Base-by-base conservation (phyloP, 495 filamentous ascomycete genomes). In the Choiromyces venosus region DNA sequence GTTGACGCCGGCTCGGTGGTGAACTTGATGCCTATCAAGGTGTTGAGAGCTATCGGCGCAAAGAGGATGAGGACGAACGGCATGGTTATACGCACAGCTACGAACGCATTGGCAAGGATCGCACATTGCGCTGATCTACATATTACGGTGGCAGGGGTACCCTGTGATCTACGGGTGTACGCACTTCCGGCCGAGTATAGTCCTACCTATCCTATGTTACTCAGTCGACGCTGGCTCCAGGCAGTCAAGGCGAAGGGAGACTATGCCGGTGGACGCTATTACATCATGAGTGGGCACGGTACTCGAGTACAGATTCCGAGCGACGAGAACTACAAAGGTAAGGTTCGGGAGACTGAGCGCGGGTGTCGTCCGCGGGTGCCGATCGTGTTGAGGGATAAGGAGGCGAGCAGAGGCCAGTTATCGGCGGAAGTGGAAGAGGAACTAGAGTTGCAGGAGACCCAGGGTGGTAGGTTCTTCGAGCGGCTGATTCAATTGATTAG, bases 1-100 rank as follows among this genome's bases (percentile, higher is more conserved):
- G 65, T 72, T 0, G 71, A 72, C 40, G 65, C 39, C 0, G 71
- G 65, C 16, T 68, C 65, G 12, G 71, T 72, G 8, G 64, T 72
- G 10, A 72, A 72, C 18, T 18, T 72, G 10, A 68, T 72, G 7
- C 71, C 65, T 38, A 38, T 38, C 37, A 38, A 38, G 37, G 4
- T 38, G 37, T 9, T 38, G 4, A 38, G 37, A 38, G 37, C 9
- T 4, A 38, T 38, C 37, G 37, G 37, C 4, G 37, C 4, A 9
- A 3, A 38, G 37, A 4, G 4, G 37, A 38, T 38, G 4, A 38
- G 9, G 37, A 9, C 37, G 37, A 38, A 3, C 9, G 37, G 9
- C 4, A 39, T 39, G 9, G 38, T 39, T 39, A 39, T 39, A 6
- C 38, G 9, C 9, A 39, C 38, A 12, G 38, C 38, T 39, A 39